A percentile compares a stretch with the other conserved stretches of the same genome.
Evolutionary conservation across 2,329 filamentous ascomycete species (phyloP).

Genomic region (Talaromyces sp.): DNA sequence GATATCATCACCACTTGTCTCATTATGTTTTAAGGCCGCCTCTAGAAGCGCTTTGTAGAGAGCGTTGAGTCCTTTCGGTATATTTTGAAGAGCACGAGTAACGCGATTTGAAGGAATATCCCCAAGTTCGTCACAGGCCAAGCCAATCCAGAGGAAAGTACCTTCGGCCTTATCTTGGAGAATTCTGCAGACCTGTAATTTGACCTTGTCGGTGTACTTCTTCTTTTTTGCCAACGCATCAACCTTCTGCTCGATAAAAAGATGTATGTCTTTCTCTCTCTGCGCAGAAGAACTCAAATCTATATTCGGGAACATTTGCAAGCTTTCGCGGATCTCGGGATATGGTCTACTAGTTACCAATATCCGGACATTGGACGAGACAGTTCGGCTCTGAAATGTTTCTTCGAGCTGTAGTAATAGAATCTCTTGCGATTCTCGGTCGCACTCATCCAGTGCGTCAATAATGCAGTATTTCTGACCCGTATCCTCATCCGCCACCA

Average conservation of each 20-base stretch:
- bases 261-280: slow-evolving; percentile 1
- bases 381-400: neutral
- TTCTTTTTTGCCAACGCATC: neutral
- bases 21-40: neutral
- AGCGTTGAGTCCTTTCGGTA: neutral
- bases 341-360: slow-evolving; percentile 3
- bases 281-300: slow-evolving; percentile 3
- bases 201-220: neutral
- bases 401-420: slow-evolving; percentile 2
- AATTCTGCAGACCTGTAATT: neutral
- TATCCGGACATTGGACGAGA: slow-evolving; percentile 1
- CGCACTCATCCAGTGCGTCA: slow-evolving; percentile 6
- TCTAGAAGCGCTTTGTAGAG: neutral
- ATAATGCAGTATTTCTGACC: slow-evolving; percentile 5
- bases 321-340: neutral
- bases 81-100: neutral
- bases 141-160: slow-evolving; percentile 5
- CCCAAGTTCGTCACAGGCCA: neutral
- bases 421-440: slow-evolving; percentile 1
- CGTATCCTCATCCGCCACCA: neutral
- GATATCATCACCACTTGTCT: neutral
- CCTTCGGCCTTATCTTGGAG: slow-evolving; percentile 1
- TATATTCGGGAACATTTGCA: slow-evolving; percentile 1
- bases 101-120: neutral
- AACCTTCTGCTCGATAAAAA: neutral